Base-by-base conservation (phyloP, 2,329 filamentous ascomycete genomes). In the Penicillium sp. region DNA sequence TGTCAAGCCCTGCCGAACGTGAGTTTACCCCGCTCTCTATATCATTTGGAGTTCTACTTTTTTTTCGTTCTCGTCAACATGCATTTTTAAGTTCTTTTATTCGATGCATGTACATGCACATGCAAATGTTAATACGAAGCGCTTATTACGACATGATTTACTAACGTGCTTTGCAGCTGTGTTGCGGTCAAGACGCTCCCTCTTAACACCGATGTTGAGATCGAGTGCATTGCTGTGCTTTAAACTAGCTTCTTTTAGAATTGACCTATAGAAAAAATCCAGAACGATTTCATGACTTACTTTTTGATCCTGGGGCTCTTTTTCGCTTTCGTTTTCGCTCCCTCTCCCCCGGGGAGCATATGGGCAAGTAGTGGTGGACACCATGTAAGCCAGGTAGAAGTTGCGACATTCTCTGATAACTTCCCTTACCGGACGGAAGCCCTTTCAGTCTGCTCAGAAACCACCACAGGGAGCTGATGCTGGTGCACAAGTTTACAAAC, bases 101-200 rank as follows among this genome's bases (percentile, higher is more conserved):
- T 34, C 3, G 6, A 18, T 22, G 2, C 27, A 4, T 21, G 11
- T 13, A 6, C 13, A 16, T 24, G 32, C 10, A 11, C 11, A 31
- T 31, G 10, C 32, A 34, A 2, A 11, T 34, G 4, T 5, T 11
- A 13, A 13, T 34, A 5, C 9, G 27, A 14, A n/a, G 18, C 18
- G 18, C 18, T 21, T 11, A 42, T 11, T 32, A 4, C 48, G 3
- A n/a, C 31, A 27, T 47, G 10, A 24, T 31, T 47, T 39, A 9
- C 45, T 56, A 18, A 53, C 32, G 10, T 4, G 9, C 18, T 27
- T 5, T 21, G n/a, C 18, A 72, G 67, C 29, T 96, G 91, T 71
- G 91, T 96, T 50, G 91, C 91, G 5, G 92, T 95, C 61, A 92
- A 94, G 82, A 86, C 90, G 66, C 83, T 96, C 61, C 92, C 92